Evolutionary conservation across 441 rosid genomes (phyloP).

Genomic region (Flueggea neowawraea): DNA sequence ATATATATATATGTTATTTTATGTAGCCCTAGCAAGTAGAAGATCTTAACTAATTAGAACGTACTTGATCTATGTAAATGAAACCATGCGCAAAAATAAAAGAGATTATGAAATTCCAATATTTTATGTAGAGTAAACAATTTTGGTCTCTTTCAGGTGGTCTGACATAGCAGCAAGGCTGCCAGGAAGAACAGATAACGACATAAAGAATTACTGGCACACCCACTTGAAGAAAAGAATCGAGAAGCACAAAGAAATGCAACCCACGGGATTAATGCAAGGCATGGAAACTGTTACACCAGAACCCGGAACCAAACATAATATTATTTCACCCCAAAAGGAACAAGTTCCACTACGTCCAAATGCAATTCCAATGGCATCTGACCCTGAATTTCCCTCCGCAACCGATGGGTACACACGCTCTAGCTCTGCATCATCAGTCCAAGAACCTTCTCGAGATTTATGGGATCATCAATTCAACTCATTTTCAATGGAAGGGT

Average conservation of each 20-base stretch:
- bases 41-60: too few relatives aligned
- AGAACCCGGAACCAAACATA: not conserved
- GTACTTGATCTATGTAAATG: too few relatives aligned
- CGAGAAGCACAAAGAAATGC: not conserved
- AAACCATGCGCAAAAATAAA: too few relatives aligned
- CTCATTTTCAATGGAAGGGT: not conserved
- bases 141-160: conserved; percentile 18
- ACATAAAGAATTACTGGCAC: conserved; percentile 31
- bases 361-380: too few relatives aligned
- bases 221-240: conserved; percentile 16
- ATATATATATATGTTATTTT: too few relatives aligned
- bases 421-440: not conserved
- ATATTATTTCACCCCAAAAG: too few relatives aligned
- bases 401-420: not conserved
- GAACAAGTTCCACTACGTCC: too few relatives aligned
- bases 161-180: conserved; percentile 27
- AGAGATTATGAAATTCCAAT: too few relatives aligned
- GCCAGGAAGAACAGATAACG: conserved; percentile 33
- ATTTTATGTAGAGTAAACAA: not conserved
- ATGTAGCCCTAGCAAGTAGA: too few relatives aligned
- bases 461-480: not conserved
- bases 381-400: too few relatives aligned
- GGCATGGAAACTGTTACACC: not conserved
- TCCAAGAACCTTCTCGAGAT: not conserved
- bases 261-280: not conserved